A percentile compares a stretch with the other conserved stretches of the same genome.
Conservation (phyloP, 129 eudicot species). For the Centrapalus pauciflorus region DNA sequence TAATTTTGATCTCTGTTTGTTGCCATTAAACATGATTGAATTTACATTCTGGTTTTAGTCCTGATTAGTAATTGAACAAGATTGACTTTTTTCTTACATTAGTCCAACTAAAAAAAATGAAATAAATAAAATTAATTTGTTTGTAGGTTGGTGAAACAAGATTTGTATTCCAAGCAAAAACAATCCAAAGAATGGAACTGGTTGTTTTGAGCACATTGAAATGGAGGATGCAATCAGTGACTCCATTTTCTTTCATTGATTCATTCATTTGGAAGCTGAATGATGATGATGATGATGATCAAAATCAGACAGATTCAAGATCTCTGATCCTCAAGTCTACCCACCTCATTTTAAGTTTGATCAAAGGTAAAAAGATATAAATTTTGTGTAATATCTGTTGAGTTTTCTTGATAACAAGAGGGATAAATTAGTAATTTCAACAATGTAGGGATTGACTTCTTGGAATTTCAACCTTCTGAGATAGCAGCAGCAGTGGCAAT, state of each 20-base stretch:
- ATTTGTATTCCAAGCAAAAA: conserved; percentile 59
- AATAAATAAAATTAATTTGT: too few species aligned
- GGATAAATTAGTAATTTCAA: conserved; percentile 23
- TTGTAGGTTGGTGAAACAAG: conserved; percentile 45
- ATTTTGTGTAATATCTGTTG: not conserved
- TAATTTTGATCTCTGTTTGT: not conserved
- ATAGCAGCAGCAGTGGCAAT: conserved; percentile 76
- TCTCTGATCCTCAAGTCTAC: conserved; percentile 34
- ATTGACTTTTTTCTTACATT: not conserved
- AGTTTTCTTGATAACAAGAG: not conserved
- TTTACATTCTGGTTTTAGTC: not conserved
- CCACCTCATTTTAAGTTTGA: conserved; percentile 47
- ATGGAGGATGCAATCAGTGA: conserved; percentile 70
- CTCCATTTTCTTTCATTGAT: conserved; percentile 69
- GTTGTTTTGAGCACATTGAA: conserved; percentile 64
- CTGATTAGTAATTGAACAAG: not conserved
- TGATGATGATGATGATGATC: conserved; percentile 20
- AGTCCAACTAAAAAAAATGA: conserved; percentile 6
- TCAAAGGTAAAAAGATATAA: conserved; percentile 31
- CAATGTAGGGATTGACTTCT: conserved; percentile 62
- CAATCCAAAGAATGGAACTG: conserved; percentile 70
- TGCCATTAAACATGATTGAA: not conserved
- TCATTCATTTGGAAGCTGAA: conserved; percentile 44
- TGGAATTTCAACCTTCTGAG: conserved; percentile 70
- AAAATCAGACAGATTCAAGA: conserved; percentile 34